phyloP scores from a whole-genome alignment of 208 protist species.

The Naegleria lovaniensis region DNA sequence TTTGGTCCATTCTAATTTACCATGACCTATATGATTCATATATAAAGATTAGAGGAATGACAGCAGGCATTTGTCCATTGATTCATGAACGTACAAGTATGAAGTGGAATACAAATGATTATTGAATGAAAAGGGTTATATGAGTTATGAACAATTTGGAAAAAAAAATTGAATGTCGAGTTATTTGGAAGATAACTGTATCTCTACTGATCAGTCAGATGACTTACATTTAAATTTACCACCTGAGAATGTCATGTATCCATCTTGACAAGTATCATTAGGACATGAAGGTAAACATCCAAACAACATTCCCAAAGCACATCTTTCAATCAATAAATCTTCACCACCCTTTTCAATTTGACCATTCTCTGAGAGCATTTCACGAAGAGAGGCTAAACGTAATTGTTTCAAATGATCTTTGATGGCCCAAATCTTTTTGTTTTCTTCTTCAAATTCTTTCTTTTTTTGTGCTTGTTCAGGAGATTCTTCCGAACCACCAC shows the following conservation, averaged over 20 bases:
- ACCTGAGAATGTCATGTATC: not conserved
- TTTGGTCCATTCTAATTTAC: not conserved
- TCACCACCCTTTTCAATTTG: constrained; percentile 14
- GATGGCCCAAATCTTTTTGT: not conserved
- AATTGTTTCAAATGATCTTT: not conserved
- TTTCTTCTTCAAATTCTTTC: not conserved
- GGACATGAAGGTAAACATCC: not conserved
- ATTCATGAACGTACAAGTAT: no score
- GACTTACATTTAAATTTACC: not conserved
- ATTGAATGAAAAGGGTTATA: no score
- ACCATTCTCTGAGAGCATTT: not conserved
- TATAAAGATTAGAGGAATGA: no score
- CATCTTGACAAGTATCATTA: not conserved
- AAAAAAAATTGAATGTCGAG: no score
- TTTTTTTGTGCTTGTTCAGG: not conserved
- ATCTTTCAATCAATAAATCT: not conserved
- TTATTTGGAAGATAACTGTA: no score
- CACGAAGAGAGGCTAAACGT: not conserved
- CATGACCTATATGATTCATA: no score
- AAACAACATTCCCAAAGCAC: constrained; percentile 15
- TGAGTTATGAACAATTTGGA: no score
- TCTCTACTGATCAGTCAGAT: no score
- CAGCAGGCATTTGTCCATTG: no score
- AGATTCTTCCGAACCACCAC: not conserved
- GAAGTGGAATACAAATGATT: no score